Percentiles rank a stretch among this genome's conserved stretches.
phyloP scores from a whole-genome alignment of 1,284 basidiomycete genomes.

The Leccinum fuscescens region DNA sequence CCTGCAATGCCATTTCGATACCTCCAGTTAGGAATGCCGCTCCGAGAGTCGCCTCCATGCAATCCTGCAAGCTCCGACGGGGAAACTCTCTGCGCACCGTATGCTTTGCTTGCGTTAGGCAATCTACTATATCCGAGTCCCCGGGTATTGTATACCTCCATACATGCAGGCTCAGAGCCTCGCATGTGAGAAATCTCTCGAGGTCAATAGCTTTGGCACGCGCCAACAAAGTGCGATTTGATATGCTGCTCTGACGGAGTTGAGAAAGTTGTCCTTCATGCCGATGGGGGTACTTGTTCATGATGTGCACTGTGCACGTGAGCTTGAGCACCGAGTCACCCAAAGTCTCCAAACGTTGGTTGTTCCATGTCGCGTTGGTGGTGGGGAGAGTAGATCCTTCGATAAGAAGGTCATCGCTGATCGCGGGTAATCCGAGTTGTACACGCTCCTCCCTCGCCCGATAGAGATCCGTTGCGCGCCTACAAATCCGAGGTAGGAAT shows the following conservation, averaged over 20 bases:
- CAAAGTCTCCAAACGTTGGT: constrained; percentile 81
- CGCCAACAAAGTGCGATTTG: constrained; percentile 65
- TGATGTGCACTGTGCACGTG: constrained; percentile 70
- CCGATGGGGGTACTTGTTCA: constrained; percentile 68
- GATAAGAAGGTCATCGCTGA: constrained; percentile 55
- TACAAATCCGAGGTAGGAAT: constrained; percentile 64
- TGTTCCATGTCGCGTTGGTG: constrained; percentile 61
- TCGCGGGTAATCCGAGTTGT: constrained; percentile 57
- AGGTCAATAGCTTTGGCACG: constrained; percentile 64
- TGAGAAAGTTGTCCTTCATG: constrained; percentile 79
- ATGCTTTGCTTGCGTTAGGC: constrained; percentile 30
- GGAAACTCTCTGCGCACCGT: constrained; percentile 44
- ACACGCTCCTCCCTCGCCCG: constrained; percentile 51
- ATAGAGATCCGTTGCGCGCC: constrained; percentile 62
- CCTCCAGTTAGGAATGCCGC: constrained; percentile 72
- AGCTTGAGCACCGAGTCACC: constrained; percentile 82
- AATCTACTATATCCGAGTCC: constrained; percentile 31
- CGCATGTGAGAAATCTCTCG: constrained; percentile 61
- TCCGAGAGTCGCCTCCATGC: constrained; percentile 80
- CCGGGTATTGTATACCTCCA: constrained; percentile 59
- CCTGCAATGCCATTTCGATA: constrained; percentile 60
- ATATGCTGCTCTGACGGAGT: constrained; percentile 61
- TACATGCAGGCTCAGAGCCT: constrained; percentile 49
- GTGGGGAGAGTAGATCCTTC: constrained; percentile 75
- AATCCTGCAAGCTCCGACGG: constrained; percentile 76